These are phyloP conservation scores for Pleurotus giganteus DNA, from an alignment of 768 basidiomycete species.

Conservation along the genomic window DNA sequence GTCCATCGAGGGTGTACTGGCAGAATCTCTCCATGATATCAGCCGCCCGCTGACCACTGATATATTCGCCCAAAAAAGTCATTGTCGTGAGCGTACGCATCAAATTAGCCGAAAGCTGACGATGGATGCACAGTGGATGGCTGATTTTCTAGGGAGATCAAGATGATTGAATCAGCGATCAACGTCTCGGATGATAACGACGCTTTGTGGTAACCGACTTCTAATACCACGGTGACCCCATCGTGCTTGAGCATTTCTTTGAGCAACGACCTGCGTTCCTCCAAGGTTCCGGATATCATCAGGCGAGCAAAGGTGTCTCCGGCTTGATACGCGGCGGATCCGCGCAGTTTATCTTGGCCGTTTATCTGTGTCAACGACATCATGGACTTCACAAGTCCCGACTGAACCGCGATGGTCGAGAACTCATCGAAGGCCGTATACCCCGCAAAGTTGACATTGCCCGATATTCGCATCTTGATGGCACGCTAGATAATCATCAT, in stretches of 20 bases:
- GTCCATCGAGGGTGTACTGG: conserved; percentile 21
- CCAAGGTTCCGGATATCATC: conserved; percentile 17
- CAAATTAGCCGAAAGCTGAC: conserved; percentile 17
- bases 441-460: conserved; percentile 8
- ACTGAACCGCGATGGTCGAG: conserved; percentile 18
- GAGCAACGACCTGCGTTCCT: conserved; percentile 19
- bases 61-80: conserved; percentile 19
- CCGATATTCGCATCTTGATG: background rate
- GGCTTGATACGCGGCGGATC: conserved; percentile 22
- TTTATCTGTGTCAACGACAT: conserved; percentile 19
- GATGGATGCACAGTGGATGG: conserved; percentile 22
- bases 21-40: conserved; percentile 24
- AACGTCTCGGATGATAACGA: background rate
- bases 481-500: conserved; percentile 8
- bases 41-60: conserved; percentile 16
- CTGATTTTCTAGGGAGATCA: conserved; percentile 17
- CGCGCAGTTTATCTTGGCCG: conserved; percentile 12
- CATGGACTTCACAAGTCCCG: conserved; percentile 26
- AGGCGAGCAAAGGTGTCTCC: conserved; percentile 19
- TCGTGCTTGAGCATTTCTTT: conserved; percentile 22
- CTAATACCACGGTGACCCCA: conserved; percentile 19
- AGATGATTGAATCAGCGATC: background rate
- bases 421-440: conserved; percentile 21
- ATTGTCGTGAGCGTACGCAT: conserved; percentile 19
- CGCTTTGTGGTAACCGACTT: conserved; percentile 14